Conservation (phyloP, 2,329 filamentous ascomycete genomes). For the Colletotrichum filicis region DNA sequence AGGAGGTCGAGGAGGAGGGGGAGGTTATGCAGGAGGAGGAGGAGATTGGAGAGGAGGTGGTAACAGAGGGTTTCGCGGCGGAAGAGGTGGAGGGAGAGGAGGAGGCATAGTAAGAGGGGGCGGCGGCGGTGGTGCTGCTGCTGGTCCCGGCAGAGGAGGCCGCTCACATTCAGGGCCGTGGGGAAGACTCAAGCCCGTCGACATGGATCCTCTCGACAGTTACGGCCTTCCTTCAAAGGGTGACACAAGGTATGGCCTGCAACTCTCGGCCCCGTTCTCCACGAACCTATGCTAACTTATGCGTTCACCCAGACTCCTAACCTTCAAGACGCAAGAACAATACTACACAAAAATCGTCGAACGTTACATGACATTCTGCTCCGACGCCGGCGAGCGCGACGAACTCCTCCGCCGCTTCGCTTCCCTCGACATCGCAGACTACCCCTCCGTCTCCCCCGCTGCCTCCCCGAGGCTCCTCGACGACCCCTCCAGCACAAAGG, state of each 20-base stretch:
- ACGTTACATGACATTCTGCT: conserved; percentile 90
- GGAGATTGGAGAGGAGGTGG: background rate
- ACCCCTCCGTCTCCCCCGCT: conserved; percentile 31
- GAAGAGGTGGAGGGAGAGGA: background rate
- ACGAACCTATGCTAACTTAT: conserved; percentile 23
- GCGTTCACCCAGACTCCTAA: conserved; percentile 66
- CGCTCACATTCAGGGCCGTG: conserved; percentile 65
- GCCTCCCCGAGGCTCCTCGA: conserved; percentile 31
- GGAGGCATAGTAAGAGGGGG: background rate
- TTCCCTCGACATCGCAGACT: conserved; percentile 61
- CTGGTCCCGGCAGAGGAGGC: conserved; percentile 39
- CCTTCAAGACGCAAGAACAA: conserved; percentile 81
- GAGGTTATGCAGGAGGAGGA: background rate
- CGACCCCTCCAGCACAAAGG: conserved; percentile 60
- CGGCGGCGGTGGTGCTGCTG: background rate
- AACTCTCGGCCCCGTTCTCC: background rate
- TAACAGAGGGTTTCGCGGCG: conserved; percentile 2
- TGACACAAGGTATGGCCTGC: conserved; percentile 74
- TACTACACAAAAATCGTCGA: conserved; percentile 91
- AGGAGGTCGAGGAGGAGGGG: background rate
- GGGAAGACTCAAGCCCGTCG: conserved; percentile 78
- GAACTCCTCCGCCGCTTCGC: conserved; percentile 81
- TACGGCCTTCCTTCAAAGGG: conserved; percentile 93
- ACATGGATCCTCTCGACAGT: conserved; percentile 80
- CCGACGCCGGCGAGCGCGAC: conserved; percentile 75